Base-by-base conservation (phyloP, 2,329 filamentous ascomycete species). In the Diaporthe sp. region DNA sequence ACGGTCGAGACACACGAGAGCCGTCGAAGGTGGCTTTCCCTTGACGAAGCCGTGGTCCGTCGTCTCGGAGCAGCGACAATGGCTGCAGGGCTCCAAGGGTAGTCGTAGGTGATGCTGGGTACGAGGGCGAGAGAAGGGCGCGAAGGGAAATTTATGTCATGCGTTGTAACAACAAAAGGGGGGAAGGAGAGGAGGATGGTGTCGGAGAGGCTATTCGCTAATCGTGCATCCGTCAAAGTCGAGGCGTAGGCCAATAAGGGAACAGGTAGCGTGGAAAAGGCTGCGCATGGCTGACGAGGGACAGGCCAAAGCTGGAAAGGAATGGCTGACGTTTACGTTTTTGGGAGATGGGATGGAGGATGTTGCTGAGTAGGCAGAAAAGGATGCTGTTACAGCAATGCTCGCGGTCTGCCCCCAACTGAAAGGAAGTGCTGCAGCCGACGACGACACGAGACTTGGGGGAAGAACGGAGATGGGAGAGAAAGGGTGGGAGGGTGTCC, bases 281-380 rank as follows among this genome's bases (percentile, higher is more conserved):
- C 39, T 57, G 75, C 49, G 69, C 75, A 73, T 75, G 73, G 75
- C 69, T 70, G 75, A 75, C 73, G 44, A 69, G 49, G 73, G 17
- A 69, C 34, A 69, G 61, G 39, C 53, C 61, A 73, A 34, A 49
- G 46, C 15, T 58, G 67, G 49, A 69, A 71, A 74, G 74, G 44
- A 61, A 39, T 62, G 46, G 55, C 65, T 55, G 65, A 69, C 65
- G 65, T 69, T 34, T 55, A 69, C 65, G 65, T 69, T 34, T 55
- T 12, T 69, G 65, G 65, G 25, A 42, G 34, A 51, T 55, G 65
- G 49, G 49, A 17, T 67, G 44, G 25, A 46, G 39, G 59, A 67
- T 34, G 49, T 25, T 44, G 61, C 59, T 44, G 25, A 15, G 39
- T 5, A 34, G 69, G 42, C 28, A 31, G 49, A n/a, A 44, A 39